Evolutionary conservation across 257 asterid genomes (phyloP), one percentile per base, ranked within the genome.

Genomic region (Perilla frutescens): DNA sequence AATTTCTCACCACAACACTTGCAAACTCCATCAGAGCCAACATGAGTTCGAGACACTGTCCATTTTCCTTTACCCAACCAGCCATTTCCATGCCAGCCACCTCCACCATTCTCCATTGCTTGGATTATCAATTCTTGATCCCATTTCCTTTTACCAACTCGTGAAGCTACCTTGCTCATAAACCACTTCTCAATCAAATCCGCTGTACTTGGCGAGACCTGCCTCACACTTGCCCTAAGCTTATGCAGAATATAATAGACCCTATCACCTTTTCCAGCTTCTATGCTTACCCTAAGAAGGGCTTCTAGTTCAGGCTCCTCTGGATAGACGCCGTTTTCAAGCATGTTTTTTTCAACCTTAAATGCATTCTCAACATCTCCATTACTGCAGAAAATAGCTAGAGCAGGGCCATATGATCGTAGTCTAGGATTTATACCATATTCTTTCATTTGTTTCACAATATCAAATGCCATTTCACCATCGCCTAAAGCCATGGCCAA

Each of bases 31-130:
- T 87, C 88, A 49, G 87, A 73, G 26, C 80, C 88, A 66, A 92
- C 82, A 65, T 58, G 68, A 4, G 93, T 76, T 31, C 79, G 94
- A 12, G 77, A 61, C 7, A 88, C 76, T 1, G 36, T 76, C 98
- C 97, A 92, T 79, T 82, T 86, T 62, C 98, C 98, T 40, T 71
- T 81, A 69, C 98, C 96, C 81, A 92, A 78, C 96, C 96, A 92
- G 54, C 97, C 98, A 67, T 60, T 82, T 44, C 98, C 97, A 76
- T 92, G 98, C 98, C 98, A 90, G 10, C 96, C 98, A 73, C 97
- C 97, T 65, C 96, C 98, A 51, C 88, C 85, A 66, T 81, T 86
- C 67, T 66, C 83, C 60, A 83, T 86, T 1, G 88, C 97, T 56
- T 61, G 66, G 10, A 43, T 66, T 31, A 92, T 80, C 70, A 77